Evolutionary conservation across 352 stramenopile species (phyloP).

Genomic region (Pythium pyrilobum): DNA sequence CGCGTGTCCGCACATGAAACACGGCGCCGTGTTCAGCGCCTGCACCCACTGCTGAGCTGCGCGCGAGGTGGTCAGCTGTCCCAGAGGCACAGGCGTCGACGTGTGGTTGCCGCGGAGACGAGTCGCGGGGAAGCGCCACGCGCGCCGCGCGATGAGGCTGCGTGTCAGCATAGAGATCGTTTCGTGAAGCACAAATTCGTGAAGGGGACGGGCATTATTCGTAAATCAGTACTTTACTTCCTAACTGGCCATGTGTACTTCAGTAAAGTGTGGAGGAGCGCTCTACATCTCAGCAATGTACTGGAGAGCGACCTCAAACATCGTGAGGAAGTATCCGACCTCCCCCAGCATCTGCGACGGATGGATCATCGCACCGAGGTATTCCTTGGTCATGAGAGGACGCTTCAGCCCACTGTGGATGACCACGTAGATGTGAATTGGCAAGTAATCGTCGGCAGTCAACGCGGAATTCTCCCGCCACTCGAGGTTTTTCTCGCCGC

Average conservation of each 20-base stretch:
- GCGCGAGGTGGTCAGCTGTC: background rate
- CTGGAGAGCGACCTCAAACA: constrained; percentile 85
- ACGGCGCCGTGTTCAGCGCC: constrained; percentile 34
- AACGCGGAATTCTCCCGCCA: constrained; percentile 71
- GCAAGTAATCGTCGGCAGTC: constrained; percentile 78
- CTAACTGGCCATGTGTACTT: background rate
- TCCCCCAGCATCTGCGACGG: constrained; percentile 79
- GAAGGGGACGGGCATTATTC: too few species aligned
- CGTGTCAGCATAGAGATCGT: too few species aligned
- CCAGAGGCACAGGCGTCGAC: background rate
- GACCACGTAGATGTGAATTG: constrained; percentile 85
- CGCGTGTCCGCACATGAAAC: constrained; percentile 36
- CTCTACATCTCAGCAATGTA: constrained; percentile 86
- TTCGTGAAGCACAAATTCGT: too few species aligned
- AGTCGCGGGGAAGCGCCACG: too few species aligned
- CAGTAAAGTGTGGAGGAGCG: too few species aligned
- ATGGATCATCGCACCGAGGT: constrained; percentile 79
- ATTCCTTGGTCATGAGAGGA: constrained; percentile 66
- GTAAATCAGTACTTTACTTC: background rate
- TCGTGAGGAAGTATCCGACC: constrained; percentile 83
- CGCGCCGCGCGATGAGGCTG: too few species aligned
- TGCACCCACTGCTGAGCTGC: constrained; percentile 21
- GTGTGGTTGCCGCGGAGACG: too few species aligned
- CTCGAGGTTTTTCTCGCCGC: constrained; percentile 70
- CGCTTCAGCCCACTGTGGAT: constrained; percentile 72